Conservation (phyloP, 1,284 basidiomycete genomes). For the Gastroboletus turbinatus region DNA sequence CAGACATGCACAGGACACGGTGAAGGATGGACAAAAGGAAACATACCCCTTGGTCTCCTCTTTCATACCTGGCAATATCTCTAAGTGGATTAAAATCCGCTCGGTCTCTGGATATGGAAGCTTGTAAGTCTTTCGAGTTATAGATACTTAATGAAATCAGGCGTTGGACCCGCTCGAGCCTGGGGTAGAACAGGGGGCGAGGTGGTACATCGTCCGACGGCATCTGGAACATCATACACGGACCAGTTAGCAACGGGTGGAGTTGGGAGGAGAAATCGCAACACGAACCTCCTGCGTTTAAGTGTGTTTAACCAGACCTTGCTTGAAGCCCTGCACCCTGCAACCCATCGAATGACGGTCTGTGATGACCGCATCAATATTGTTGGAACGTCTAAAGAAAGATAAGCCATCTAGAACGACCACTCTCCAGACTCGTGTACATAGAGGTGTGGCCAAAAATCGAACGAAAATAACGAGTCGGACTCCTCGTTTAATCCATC, state of each 20-base stretch:
- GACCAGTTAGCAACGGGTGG: background rate
- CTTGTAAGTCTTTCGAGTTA: too few relatives aligned
- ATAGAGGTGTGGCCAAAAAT: background rate
- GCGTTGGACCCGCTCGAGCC: background rate
- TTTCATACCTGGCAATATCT: conserved; percentile 14
- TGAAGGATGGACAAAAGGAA: too few relatives aligned
- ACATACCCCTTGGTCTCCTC: conserved; percentile 28
- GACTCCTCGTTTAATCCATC: background rate
- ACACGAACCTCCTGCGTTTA: too few relatives aligned
- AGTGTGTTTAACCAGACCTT: too few relatives aligned
- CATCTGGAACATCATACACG: conserved; percentile 5
- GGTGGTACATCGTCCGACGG: conserved; percentile 8
- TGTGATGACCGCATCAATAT: too few relatives aligned
- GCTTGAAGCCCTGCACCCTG: too few relatives aligned
- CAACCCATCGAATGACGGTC: too few relatives aligned
- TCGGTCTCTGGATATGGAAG: conserved; percentile 8
- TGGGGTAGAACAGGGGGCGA: background rate
- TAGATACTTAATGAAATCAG: conserved; percentile 17
- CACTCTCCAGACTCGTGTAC: background rate
- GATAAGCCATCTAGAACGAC: too few relatives aligned
- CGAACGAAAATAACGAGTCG: background rate
- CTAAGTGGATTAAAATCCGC: conserved; percentile 11
- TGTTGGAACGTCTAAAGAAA: too few relatives aligned
- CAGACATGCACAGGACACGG: too few relatives aligned
- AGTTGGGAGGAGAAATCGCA: background rate